Conservation (phyloP, 495 filamentous ascomycete genomes). For the Aspergillus incahuasiensis region DNA sequence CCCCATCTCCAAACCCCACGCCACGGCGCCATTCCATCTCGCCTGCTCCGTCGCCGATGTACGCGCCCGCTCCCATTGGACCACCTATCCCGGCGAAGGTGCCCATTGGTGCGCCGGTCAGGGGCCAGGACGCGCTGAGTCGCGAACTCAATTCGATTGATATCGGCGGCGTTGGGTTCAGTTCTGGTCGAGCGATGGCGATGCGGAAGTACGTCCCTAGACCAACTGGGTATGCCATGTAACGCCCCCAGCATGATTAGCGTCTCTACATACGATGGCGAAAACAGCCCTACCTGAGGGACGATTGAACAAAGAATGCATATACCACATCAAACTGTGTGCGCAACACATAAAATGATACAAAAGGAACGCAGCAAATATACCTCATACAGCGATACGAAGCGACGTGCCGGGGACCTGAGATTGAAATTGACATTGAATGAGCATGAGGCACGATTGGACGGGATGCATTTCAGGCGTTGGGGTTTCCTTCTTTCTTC, state of each 20-base stretch:
- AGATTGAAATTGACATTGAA: background rate
- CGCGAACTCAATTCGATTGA: constrained; percentile 81
- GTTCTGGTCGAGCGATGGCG: constrained; percentile 21
- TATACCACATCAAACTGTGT: too few relatives aligned
- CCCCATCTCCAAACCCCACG: constrained; percentile 10
- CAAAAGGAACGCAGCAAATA: background rate
- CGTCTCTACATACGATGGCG: background rate
- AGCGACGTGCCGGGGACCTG: background rate
- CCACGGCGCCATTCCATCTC: constrained; percentile 23
- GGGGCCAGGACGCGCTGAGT: constrained; percentile 56
- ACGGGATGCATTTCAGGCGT: constrained; percentile 4
- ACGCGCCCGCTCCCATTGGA: constrained; percentile 29
- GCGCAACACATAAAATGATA: background rate
- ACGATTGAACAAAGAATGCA: background rate
- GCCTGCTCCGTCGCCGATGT: constrained; percentile 31
- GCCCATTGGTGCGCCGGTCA: constrained; percentile 46
- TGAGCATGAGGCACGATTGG: background rate
- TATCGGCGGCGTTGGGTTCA: constrained; percentile 54
- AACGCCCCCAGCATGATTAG: background rate
- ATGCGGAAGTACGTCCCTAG: constrained; percentile 23
- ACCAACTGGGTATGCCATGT: constrained; percentile 30
- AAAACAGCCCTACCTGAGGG: background rate
- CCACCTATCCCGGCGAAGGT: constrained; percentile 76
- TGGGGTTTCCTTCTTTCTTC: background rate
- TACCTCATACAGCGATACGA: background rate